Evolutionary conservation across 805 yeast species (phyloP).

Genomic region (Schizosaccharomyces pombe): DNA sequence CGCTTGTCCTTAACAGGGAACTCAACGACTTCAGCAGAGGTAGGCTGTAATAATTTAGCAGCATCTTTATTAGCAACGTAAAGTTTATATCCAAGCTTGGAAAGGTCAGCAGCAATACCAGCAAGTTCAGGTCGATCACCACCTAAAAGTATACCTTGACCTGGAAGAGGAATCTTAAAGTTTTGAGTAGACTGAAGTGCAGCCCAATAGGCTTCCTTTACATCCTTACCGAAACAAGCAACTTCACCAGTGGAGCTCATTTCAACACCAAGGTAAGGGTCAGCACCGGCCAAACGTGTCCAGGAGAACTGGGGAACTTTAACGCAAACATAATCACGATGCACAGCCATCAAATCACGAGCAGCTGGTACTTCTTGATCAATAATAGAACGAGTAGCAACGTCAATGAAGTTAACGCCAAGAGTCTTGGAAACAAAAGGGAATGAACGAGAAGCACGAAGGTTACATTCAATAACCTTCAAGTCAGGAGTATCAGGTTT

Average conservation of each 20-base stretch:
- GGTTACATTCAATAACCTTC: constrained; percentile 95
- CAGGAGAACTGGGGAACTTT: constrained; percentile 96
- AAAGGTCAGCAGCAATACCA: constrained; percentile 42
- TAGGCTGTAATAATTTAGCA: constrained; percentile 15
- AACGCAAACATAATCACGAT: constrained; percentile 73
- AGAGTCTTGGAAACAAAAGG: constrained; percentile 95
- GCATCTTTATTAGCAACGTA: constrained; percentile 57
- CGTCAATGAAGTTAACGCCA: constrained; percentile 85
- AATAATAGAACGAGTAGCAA: constrained; percentile 89
- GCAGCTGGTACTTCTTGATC: constrained; percentile 74
- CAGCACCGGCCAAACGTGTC: constrained; percentile 92
- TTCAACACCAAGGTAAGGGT: constrained; percentile 92
- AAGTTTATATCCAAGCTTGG: constrained; percentile 57
- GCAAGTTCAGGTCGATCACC: constrained; percentile 71
- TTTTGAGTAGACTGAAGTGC: constrained; percentile 92
- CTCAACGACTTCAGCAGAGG: constrained; percentile 30
- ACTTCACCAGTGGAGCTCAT: constrained; percentile 99
- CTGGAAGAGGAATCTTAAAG: constrained; percentile 81
- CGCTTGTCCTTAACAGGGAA: constrained; percentile 89
- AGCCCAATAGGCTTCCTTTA: constrained; percentile 97
- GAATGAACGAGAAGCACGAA: constrained; percentile 97
- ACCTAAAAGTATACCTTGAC: constrained; percentile 73
- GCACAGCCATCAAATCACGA: constrained; percentile 32
- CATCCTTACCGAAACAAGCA: constrained; percentile 87
- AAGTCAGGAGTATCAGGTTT: constrained; percentile 33